phyloP scores from a whole-genome alignment of 2,329 filamentous ascomycete species.

The Fusarium proliferatum region DNA sequence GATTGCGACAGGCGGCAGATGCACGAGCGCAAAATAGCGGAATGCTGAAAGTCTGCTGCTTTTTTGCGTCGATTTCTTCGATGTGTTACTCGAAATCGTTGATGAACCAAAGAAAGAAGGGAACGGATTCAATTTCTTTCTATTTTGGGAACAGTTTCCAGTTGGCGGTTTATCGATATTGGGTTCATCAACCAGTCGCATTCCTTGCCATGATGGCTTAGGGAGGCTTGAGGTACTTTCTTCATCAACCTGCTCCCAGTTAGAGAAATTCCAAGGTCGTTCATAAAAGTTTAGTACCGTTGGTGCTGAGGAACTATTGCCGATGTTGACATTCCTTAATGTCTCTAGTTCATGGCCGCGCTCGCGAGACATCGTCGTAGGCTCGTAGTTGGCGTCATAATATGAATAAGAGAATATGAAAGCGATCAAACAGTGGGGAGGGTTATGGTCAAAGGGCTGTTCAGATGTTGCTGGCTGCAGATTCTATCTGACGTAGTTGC shows the following conservation, averaged over 20 bases:
- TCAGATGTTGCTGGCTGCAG: neutral
- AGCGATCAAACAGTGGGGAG: neutral
- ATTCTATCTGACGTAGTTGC: neutral
- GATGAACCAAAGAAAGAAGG: neutral
- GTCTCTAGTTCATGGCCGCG: neutral
- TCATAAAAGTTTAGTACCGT: rapidly evolving
- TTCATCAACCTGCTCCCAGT: neutral
- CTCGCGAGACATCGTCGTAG: neutral
- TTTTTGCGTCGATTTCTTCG: rapidly evolving
- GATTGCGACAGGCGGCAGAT: neutral
- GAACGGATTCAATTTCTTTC: rapidly evolving
- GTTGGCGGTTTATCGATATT: neutral
- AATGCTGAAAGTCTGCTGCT: neutral
- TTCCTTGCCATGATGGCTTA: neutral
- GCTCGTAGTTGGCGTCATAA: neutral
- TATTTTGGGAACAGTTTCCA: rapidly evolving
- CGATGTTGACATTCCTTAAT: rapidly evolving
- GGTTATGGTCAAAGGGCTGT: neutral
- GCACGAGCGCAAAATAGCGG: neutral
- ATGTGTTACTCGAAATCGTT: rapidly evolving
- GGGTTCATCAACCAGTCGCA: neutral
- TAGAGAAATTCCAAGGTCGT: neutral
- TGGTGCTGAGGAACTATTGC: neutral
- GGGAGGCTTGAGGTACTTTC: neutral
- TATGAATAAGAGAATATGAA: rapidly evolving